Evolutionary conservation across 495 filamentous ascomycete species (phyloP).

Genomic region (Daldinia loculata): DNA sequence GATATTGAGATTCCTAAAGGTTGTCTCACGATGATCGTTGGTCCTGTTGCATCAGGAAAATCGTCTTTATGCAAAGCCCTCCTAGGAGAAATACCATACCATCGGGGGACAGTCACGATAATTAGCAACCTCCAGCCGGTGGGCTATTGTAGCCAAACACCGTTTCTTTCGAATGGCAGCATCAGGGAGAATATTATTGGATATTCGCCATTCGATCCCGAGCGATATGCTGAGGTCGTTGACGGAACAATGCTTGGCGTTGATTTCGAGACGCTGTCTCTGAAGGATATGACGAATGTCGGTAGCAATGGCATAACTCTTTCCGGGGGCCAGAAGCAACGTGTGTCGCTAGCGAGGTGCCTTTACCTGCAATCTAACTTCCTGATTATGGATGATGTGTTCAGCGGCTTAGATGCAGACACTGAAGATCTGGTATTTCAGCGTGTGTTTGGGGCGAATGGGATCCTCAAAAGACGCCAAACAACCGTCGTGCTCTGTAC

Average conservation of each 20-base stretch:
- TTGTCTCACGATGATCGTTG: constrained; percentile 55
- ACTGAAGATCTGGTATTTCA: constrained; percentile 70
- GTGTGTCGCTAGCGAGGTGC: constrained; percentile 67
- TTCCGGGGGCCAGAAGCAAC: constrained; percentile 73
- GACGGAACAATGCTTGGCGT: constrained; percentile 67
- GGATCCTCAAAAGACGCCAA: constrained; percentile 59
- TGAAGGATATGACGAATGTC: constrained; percentile 66
- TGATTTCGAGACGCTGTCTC: constrained; percentile 61
- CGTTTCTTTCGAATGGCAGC: constrained; percentile 66
- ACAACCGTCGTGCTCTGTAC: constrained; percentile 63
- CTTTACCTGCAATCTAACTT: constrained; percentile 65
- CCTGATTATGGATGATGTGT: constrained; percentile 66
- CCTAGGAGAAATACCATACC: constrained; percentile 57
- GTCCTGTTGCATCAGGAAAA: constrained; percentile 62
- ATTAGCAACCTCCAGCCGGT: constrained; percentile 6
- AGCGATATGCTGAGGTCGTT: constrained; percentile 69
- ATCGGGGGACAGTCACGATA: constrained; percentile 38
- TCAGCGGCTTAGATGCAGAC: constrained; percentile 67
- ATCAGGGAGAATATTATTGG: constrained; percentile 67
- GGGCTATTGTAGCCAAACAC: constrained; percentile 52
- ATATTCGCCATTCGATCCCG: constrained; percentile 59
- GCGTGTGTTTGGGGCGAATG: constrained; percentile 62
- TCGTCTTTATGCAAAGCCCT: constrained; percentile 59
- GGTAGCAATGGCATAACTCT: constrained; percentile 72
- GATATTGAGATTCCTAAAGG: constrained; percentile 46